A percentile compares a stretch with the other conserved stretches of the same genome.
Conservation (phyloP, 2,329 filamentous ascomycete genomes). For the Talaromyces pinophilus region DNA sequence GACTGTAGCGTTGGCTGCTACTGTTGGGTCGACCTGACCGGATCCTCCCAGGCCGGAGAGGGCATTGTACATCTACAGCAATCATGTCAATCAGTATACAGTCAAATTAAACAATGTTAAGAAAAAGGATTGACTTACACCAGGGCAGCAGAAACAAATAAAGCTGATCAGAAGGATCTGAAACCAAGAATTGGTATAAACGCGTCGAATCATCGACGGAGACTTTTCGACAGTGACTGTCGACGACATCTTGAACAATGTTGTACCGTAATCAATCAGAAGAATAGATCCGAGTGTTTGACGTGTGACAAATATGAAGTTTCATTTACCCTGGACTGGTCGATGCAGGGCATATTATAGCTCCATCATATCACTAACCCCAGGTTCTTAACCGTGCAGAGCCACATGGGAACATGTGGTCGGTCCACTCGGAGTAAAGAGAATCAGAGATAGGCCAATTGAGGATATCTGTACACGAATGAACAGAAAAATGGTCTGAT, state of each 20-base stretch:
- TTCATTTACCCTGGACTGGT: constrained; percentile 10
- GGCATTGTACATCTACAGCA: constrained; percentile 52
- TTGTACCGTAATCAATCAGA: constrained; percentile 10
- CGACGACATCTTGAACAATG: constrained; percentile 25
- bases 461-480: neutral
- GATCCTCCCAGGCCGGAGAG: constrained; percentile 49
- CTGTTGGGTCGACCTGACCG: constrained; percentile 49
- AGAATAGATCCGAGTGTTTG: neutral
- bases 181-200: constrained; percentile 51
- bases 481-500: neutral
- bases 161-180: constrained; percentile 53
- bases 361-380: constrained; percentile 14
- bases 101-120: neutral
- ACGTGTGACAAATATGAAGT: neutral
- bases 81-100: neutral
- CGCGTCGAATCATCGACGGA: constrained; percentile 25
- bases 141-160: constrained; percentile 53
- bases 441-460: constrained; percentile 1
- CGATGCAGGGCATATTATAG: constrained; percentile 15
- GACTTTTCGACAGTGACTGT: constrained; percentile 23
- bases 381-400: constrained; percentile 4
- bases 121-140: constrained; percentile 35
- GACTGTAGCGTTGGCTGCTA: constrained; percentile 51
- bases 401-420: neutral
- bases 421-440: constrained; percentile 14